Evolutionary conservation across 805 yeast species (phyloP), one percentile per base, ranked within the genome.

Genomic region (Ogataea salicorniae): DNA sequence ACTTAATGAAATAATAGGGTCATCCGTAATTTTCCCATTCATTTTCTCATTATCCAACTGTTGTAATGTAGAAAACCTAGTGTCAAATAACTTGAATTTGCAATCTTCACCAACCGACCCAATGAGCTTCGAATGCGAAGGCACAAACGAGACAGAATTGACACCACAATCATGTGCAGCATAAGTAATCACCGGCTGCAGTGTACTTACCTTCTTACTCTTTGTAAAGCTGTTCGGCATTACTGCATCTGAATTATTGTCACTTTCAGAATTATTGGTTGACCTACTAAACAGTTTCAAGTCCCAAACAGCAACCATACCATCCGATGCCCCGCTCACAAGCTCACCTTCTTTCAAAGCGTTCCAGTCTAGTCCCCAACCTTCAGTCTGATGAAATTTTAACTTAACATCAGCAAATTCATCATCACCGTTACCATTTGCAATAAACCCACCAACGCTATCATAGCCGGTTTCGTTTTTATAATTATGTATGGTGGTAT

Each of bases 351-450:
- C 84, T 16, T 61, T 68, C 45, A 74, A 76, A 9, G 64, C 61
- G 59, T 87, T 89, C 96, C 97, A 91, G 48, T 79, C 77, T 5
- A 88, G 56, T 0, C 91, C 88, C 63, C 82, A 80, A 0, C 84
- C 83, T 52, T 86, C 96, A 15, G 67, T 62, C 4, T 59, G 51
- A 52, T 75, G 70, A 46, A 49, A 62, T 14, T 54, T 50, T 40
- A 58, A 55, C 37, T 49, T 47, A 18, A 61, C 56, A 46, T 59
- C 72, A 13, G 58, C 52, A 4, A 57, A 44, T 41, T 58, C 61
- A 26, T 50, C 53, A 15, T 50, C 48, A 8, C 45, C 44, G 13
- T 48, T 45, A 15, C 47, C 43, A 46, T 46, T 17, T 6, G 17
- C 22, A n/a, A 16, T 7, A 34, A 4, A 11, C 15, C 17, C 3